phyloP scores from a whole-genome alignment of 2,329 filamentous ascomycete genomes.

The Cladosporium phlei region DNA sequence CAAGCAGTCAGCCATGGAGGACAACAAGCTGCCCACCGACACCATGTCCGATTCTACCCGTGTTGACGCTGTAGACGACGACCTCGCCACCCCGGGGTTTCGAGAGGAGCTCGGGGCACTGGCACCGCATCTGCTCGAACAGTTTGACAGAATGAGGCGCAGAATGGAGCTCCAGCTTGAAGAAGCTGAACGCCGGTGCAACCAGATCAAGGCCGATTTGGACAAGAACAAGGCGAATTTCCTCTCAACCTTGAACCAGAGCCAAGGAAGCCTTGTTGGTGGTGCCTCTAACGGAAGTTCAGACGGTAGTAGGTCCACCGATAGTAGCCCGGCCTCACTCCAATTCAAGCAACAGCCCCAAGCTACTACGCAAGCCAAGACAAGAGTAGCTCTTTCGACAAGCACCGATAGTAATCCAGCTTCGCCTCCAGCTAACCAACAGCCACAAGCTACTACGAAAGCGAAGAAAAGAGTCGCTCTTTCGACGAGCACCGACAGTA shows the following conservation, averaged over 20 bases:
- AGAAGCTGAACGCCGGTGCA: background rate
- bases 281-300: background rate
- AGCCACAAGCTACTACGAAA: background rate
- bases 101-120: background rate
- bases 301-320: background rate
- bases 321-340: background rate
- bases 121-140: background rate
- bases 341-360: background rate
- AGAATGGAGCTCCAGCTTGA: background rate
- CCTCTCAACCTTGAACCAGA: background rate
- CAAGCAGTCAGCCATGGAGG: background rate
- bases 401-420: background rate
- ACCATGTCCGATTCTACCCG: background rate
- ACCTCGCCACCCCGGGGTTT: background rate
- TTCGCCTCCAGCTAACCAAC: too few relatives aligned
- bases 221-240: background rate
- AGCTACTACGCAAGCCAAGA: background rate
- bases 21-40: background rate
- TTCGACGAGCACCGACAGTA: background rate
- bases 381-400: background rate
- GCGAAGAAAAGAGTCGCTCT: background rate
- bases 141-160: slow-evolving; percentile 1
- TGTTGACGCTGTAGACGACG: background rate
- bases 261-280: too few relatives aligned
- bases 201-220: background rate